Evolutionary conservation across 2,329 filamentous ascomycete species (phyloP), one percentile per base, ranked within the genome.

Genomic region (Colletotrichum chrysophilum): DNA sequence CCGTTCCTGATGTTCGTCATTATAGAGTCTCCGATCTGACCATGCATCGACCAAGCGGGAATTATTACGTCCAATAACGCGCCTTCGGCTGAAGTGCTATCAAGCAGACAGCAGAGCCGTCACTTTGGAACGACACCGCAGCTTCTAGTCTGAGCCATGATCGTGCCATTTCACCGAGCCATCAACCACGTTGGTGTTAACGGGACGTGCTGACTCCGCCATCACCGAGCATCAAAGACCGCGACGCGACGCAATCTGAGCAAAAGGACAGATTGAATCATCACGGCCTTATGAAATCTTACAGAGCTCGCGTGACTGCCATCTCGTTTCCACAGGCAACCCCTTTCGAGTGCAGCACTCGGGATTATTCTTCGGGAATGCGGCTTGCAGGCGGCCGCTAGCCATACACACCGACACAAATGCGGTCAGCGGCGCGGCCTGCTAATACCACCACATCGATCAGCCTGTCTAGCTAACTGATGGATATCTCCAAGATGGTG

Each of bases 1-100:
- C 74, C 70, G 70, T 68, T 70, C 70, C 28, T 75, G 8, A 38
- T 26, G 26, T 48, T 76, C 71, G 60, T 75, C 74, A 66, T 70
- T 70, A 13, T 66, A 30, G 48, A 48, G 38, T 55, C 71, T 38
- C 48, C 36, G 71, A 76, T 75, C 70, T 66, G 58, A 58, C 66
- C 55, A 58, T 26, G 55, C 55, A 58, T 58, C 55, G 55, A 58
- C 58, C 56, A 64, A 76, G 74, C 60, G 71, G 64, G 48, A 61
- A 48, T 66, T 30, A 21, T 21, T 66, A 24, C 36, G 24, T 56
- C 66, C 74, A 66, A 66, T 75, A 75, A 70, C 13, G 16, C 66
- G 21, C 30, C 61, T 18, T 62, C 38, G 56, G 24, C 70, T 58
- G 56, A 34, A 30, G 21, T 58, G 64, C 62, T 48, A 65, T 72